These are phyloP conservation scores for Lentinula aciculospora DNA, from an alignment of 768 basidiomycete genomes.

Conservation along the genomic window DNA sequence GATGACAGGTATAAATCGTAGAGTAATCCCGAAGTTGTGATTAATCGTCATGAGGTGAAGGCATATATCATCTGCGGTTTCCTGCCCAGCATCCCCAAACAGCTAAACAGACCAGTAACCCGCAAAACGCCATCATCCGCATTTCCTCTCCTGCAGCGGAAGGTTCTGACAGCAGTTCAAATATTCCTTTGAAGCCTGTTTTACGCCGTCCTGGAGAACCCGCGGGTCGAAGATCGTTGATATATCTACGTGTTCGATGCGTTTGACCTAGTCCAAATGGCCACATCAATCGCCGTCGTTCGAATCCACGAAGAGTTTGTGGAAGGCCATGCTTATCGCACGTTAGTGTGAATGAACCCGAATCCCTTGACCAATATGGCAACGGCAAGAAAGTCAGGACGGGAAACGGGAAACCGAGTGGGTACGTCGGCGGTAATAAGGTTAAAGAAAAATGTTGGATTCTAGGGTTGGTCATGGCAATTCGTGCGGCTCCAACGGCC, in stretches of 20 bases:
- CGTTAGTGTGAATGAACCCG: slow-evolving; percentile 52
- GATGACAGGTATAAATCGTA: background rate
- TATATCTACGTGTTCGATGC: slow-evolving; percentile 29
- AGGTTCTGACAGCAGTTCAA: slow-evolving; percentile 46
- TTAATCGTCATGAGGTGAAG: background rate
- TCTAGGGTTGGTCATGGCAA: slow-evolving; percentile 63
- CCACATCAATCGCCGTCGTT: slow-evolving; percentile 42
- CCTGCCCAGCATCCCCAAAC: slow-evolving; percentile 36
- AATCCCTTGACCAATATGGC: slow-evolving; percentile 35
- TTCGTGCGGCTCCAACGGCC: slow-evolving; percentile 49
- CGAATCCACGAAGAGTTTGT: slow-evolving; percentile 41
- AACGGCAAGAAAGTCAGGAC: slow-evolving; percentile 32
- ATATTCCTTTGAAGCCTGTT: slow-evolving; percentile 32
- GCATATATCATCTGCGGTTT: background rate
- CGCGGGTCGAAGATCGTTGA: slow-evolving; percentile 34
- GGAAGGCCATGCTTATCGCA: slow-evolving; percentile 66
- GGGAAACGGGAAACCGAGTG: slow-evolving; percentile 42
- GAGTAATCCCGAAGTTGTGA: background rate
- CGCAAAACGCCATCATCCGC: slow-evolving; percentile 52
- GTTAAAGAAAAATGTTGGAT: slow-evolving; percentile 59
- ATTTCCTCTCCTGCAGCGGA: slow-evolving; percentile 67
- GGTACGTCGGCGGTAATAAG: slow-evolving; percentile 52
- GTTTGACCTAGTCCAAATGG: slow-evolving; percentile 41
- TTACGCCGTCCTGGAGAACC: slow-evolving; percentile 30
- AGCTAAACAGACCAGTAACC: slow-evolving; percentile 42